A percentile compares a stretch with the other conserved stretches of the same genome.
Conservation (phyloP, 140 eudicot genomes). For the Oenanthe javanica region DNA sequence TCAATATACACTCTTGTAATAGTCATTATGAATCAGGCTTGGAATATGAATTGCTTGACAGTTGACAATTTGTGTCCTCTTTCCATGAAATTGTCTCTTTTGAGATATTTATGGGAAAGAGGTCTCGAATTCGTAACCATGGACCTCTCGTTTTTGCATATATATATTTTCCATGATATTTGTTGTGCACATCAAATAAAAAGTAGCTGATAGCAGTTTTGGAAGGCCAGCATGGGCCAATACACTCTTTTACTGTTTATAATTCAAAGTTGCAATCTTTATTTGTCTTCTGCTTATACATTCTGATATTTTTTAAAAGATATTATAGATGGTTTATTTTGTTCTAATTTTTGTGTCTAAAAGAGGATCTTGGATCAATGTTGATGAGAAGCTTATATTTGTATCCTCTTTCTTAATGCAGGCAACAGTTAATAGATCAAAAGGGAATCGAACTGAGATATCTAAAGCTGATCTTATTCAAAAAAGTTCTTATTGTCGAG, state of each 20-base stretch:
- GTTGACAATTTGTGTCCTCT: no score
- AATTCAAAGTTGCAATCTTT: not conserved
- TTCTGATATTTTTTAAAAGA: not conserved
- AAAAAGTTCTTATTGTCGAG: slow-evolving; percentile 86
- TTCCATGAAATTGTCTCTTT: no score
- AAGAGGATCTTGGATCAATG: not conserved
- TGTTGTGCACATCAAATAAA: no score
- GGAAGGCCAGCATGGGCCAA: not conserved
- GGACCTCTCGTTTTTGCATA: no score
- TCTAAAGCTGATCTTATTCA: slow-evolving; percentile 80
- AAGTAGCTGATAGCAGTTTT: not conserved
- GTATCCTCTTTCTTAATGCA: slow-evolving; percentile 13
- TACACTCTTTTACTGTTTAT: not conserved
- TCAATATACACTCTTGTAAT: no score
- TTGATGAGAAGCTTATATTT: not conserved
- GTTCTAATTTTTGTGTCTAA: not conserved
- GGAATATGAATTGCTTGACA: no score
- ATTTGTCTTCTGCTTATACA: not conserved
- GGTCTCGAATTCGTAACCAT: no score
- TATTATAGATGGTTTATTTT: no score
- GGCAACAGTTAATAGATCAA: slow-evolving; percentile 81
- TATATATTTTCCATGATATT: no score
- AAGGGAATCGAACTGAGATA: slow-evolving; percentile 75
- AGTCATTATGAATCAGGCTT: no score
- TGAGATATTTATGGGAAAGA: no score